Evolutionary conservation across 2,329 filamentous ascomycete species (phyloP).

Genomic region (Claviceps monticola): DNA sequence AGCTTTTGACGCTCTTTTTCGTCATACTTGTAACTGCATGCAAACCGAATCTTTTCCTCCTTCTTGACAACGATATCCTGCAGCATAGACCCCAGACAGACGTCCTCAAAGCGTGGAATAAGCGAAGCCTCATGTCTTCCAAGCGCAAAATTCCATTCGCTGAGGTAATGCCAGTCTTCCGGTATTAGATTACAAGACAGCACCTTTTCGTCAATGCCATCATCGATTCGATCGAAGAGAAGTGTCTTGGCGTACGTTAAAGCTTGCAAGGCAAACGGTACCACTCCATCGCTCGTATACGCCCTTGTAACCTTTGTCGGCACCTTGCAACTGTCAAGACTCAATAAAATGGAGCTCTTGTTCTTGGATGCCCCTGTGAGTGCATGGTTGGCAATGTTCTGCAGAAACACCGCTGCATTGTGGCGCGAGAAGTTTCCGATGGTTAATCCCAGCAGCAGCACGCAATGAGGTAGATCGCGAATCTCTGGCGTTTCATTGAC

Average conservation of each 20-base stretch:
- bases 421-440: slow-evolving; percentile 1
- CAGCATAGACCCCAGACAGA: neutral
- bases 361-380: neutral
- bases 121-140: neutral
- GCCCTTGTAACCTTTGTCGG: neutral
- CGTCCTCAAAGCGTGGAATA: neutral
- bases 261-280: slow-evolving; percentile 1
- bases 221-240: neutral
- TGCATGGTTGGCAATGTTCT: neutral
- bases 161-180: neutral
- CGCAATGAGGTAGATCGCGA: neutral
- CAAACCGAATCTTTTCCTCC: neutral
- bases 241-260: neutral
- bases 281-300: neutral
- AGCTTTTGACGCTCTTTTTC: neutral
- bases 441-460: neutral
- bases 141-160: neutral
- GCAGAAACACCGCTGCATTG: neutral
- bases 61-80: neutral
- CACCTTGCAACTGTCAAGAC: slow-evolving; percentile 1
- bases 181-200: neutral
- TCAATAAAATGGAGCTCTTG: neutral
- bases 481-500: neutral
- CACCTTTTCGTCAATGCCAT: neutral
- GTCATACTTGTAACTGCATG: neutral